Evolutionary conservation across 768 basidiomycete genomes (phyloP).

Genomic region (Lactarius evosmus): DNA sequence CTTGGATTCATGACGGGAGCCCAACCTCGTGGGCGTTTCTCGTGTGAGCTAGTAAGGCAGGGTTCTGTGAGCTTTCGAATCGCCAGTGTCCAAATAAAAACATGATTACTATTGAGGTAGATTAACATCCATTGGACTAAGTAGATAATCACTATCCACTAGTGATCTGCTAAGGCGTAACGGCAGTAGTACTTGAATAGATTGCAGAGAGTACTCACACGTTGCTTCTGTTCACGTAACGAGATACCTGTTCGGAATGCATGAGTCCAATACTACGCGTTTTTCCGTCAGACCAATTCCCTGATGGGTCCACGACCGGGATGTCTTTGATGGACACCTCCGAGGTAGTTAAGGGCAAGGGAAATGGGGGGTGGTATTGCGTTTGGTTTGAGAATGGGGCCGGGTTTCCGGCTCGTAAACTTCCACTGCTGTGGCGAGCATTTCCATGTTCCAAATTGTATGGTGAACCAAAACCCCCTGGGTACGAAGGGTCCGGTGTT

Average conservation of each 20-base stretch:
- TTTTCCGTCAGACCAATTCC: too few species aligned
- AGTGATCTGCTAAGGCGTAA: neutral
- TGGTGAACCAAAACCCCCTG: neutral
- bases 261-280: neutral
- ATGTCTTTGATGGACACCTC: neutral
- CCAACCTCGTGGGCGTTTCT: neutral
- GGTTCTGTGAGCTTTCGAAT: neutral
- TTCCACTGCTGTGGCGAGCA: neutral
- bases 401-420: neutral
- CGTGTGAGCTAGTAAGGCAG: neutral
- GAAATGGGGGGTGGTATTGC: neutral
- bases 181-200: neutral
- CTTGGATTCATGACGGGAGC: neutral
- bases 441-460: neutral
- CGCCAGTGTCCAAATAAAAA: neutral
- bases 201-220: constrained; percentile 7
- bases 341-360: neutral
- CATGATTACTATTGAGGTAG: constrained; percentile 1
- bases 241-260: constrained; percentile 16
- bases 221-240: constrained; percentile 9
- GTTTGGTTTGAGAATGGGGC: neutral
- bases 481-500: neutral
- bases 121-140: neutral
- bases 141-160: fast-evolving
- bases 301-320: too few species aligned